Percentiles rank a stretch among this genome's conserved stretches.
phyloP scores from a whole-genome alignment of 1,284 basidiomycete species.

The Puccinia novopanici region DNA sequence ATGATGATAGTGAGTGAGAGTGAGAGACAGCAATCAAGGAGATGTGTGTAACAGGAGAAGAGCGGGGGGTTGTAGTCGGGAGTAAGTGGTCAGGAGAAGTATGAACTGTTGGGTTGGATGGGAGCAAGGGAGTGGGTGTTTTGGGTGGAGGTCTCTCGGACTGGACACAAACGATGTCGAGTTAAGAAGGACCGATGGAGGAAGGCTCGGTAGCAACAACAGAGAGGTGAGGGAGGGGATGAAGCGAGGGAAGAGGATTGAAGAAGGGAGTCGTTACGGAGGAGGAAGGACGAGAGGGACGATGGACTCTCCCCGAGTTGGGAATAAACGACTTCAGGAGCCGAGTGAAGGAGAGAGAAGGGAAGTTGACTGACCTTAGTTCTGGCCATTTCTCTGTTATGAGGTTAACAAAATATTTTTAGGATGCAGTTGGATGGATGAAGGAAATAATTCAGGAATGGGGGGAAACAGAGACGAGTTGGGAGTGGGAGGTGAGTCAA shows the following conservation, averaged over 20 bases:
- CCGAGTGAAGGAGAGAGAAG: background rate
- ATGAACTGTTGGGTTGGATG: too few relatives aligned
- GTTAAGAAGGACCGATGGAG: too few relatives aligned
- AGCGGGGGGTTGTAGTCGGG: too few relatives aligned
- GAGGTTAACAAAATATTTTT: background rate
- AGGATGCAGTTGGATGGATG: slow-evolving; percentile 14
- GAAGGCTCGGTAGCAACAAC: too few relatives aligned
- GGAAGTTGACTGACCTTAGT: slow-evolving; percentile 19
- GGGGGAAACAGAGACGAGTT: background rate
- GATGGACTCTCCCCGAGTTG: background rate
- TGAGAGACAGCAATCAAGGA: too few relatives aligned
- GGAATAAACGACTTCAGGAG: background rate
- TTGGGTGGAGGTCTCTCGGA: too few relatives aligned
- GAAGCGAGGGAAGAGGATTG: background rate
- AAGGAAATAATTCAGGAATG: slow-evolving; percentile 11
- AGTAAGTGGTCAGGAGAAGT: too few relatives aligned
- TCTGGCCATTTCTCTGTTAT: slow-evolving; percentile 18
- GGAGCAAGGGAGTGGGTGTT: too few relatives aligned
- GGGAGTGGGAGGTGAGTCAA: background rate
- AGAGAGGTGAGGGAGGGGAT: background rate
- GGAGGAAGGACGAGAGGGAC: background rate
- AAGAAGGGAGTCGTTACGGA: background rate
- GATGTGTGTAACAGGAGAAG: too few relatives aligned
- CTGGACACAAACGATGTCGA: too few relatives aligned
- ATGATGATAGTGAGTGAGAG: too few relatives aligned